Conservation (phyloP, 345 rosid genomes). For the Jatropha curcas region DNA sequence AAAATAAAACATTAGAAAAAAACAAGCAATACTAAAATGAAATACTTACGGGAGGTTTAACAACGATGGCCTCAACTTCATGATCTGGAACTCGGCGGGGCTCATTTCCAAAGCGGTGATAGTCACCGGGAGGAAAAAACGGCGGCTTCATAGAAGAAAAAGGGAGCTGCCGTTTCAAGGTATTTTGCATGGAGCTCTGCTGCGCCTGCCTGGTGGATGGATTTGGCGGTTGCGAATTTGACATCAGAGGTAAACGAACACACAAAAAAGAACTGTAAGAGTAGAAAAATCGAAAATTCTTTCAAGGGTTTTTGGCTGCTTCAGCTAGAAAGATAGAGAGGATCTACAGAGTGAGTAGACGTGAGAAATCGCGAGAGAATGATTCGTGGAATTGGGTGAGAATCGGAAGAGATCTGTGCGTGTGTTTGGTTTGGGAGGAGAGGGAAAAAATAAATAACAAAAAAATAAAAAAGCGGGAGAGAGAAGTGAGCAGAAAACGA, state of each 20-base stretch:
- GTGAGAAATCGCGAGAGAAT: constrained; percentile 14
- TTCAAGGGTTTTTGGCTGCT: neutral
- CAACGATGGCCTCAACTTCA: constrained; percentile 53
- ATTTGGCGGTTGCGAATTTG: constrained; percentile 42
- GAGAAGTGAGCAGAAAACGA: constrained; percentile 54
- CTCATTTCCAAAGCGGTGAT: constrained; percentile 59
- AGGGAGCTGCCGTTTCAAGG: constrained; percentile 53
- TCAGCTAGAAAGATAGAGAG: neutral
- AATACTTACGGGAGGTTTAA: constrained; percentile 65
- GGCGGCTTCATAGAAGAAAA: constrained; percentile 72
- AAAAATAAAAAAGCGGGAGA: constrained; percentile 48
- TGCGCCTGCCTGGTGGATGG: constrained; percentile 36
- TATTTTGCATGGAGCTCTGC: constrained; percentile 9
- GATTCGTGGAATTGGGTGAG: constrained; percentile 5
- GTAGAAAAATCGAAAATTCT: constrained; percentile 12
- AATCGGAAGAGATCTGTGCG: constrained; percentile 37
- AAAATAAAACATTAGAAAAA: neutral
- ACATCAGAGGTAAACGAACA: constrained; percentile 30
- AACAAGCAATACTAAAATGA: neutral
- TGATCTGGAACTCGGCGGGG: constrained; percentile 47
- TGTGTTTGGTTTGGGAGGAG: constrained; percentile 24
- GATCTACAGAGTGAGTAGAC: constrained; percentile 9
- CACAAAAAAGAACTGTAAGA: neutral
- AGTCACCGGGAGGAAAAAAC: constrained; percentile 61
- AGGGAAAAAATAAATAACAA: neutral